Evolutionary conservation across 352 stramenopile species (phyloP).

Genomic region (Phytophthora melonis): DNA sequence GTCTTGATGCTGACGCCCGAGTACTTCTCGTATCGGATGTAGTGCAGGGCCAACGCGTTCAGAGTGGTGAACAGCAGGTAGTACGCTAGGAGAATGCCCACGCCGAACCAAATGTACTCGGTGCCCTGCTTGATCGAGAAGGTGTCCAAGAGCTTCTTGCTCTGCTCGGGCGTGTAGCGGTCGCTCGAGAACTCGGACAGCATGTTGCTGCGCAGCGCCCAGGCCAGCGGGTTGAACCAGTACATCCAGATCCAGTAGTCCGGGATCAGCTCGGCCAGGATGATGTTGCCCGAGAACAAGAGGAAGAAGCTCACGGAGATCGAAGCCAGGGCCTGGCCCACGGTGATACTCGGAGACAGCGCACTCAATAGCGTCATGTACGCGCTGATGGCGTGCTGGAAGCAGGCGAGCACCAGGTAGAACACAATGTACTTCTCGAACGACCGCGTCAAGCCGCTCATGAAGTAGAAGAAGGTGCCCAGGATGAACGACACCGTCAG

Average conservation of each 20-base stretch:
- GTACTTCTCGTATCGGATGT: slow-evolving; percentile 1
- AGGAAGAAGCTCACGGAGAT: slow-evolving; percentile 74
- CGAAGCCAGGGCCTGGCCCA: slow-evolving; percentile 52
- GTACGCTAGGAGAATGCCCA: not conserved
- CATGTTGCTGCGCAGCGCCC: slow-evolving; percentile 67
- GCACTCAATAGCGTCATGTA: slow-evolving; percentile 75
- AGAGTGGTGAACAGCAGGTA: not conserved
- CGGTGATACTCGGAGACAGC: slow-evolving; percentile 63
- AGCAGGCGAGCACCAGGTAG: slow-evolving; percentile 75
- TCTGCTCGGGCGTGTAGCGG: slow-evolving; percentile 39
- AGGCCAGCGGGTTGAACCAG: slow-evolving; percentile 74
- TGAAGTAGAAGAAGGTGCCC: slow-evolving; percentile 90
- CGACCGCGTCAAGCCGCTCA: slow-evolving; percentile 78
- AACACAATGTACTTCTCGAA: slow-evolving; percentile 84
- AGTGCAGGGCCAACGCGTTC: not conserved
- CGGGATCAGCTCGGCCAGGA: slow-evolving; percentile 68
- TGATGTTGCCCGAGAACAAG: slow-evolving; percentile 80
- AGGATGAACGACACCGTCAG: slow-evolving; percentile 70
- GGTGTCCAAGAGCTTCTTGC: slow-evolving; percentile 35
- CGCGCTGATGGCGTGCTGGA: slow-evolving; percentile 74
- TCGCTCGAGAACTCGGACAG: slow-evolving; percentile 67
- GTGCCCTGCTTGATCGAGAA: slow-evolving; percentile 54
- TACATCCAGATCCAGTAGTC: slow-evolving; percentile 86
- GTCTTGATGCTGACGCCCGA: slow-evolving; percentile 36
- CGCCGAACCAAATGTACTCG: slow-evolving; percentile 37